Evolutionary conservation across 1,284 basidiomycete species (phyloP), one percentile per base, ranked within the genome.

Genomic region (Naganishia sp.): DNA sequence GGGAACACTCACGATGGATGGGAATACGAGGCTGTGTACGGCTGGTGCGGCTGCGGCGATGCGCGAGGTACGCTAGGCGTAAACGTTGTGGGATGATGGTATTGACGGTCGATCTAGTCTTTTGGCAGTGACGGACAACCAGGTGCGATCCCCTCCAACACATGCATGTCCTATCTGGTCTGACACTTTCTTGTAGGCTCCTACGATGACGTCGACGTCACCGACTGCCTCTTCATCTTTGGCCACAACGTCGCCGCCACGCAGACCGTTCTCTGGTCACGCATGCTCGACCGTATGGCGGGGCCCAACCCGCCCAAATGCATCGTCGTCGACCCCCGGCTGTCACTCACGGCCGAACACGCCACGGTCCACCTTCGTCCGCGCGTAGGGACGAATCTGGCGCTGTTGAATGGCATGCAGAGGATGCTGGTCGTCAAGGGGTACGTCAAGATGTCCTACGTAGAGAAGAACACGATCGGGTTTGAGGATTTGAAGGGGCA

Each of bases 51-150:
- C 66, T 15, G 55, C 66, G 17, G 60, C 66, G 11, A 67, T 67
- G 66, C 63, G 63, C 41, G 58, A 61, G 25, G 64, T 66, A 51
- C 3, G 56, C 50, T 23, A 17, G 47, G 18, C 6, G 39, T 46
- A 45, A 42, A 32, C 11, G 18, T 25, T 23, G 6, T 31, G 15
- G n/a, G 57, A 4, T 9, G 13, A 39, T 39, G 35, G 10, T 53
- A 25, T 45, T 41, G 11, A 43, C 21, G 9, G 17, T 9, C 43
- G 25, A 31, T 32, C 10, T 23, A 67, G 66, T 45, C 51, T 41
- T 67, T 67, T 53, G 66, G 66, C 18, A 63, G 60, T 63, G 66
- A 67, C 31, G 66, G 66, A 45, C 66, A 67, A 58, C 66, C 66
- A n/a, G 66, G 63, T 55, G 46, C 21, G 51, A 15, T 18, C n/a